phyloP scores from a whole-genome alignment of 2,329 filamentous ascomycete species.

The Claviceps maximensis region DNA sequence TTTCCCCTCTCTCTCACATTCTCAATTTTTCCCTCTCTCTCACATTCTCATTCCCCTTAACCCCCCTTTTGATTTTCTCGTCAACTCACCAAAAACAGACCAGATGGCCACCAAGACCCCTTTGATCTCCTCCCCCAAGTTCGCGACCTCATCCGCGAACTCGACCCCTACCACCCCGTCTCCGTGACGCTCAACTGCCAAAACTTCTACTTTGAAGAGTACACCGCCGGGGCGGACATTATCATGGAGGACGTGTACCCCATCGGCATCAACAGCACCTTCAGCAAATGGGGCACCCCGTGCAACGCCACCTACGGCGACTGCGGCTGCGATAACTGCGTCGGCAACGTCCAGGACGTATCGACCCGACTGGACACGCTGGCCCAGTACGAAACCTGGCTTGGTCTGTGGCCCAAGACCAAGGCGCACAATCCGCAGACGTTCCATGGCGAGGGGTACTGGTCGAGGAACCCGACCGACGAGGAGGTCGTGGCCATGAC shows the following conservation, averaged over 20 bases:
- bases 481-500: conserved; percentile 32
- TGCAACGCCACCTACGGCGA: conserved; percentile 48
- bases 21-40: neutral
- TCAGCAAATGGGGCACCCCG: conserved; percentile 39
- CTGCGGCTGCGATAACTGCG: conserved; percentile 51
- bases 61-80: neutral
- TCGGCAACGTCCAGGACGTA: conserved; percentile 39
- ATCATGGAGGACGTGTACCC: conserved; percentile 49
- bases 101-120: conserved; percentile 43
- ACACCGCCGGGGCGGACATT: conserved; percentile 42
- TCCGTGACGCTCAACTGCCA: conserved; percentile 47
- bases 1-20: neutral
- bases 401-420: conserved; percentile 29
- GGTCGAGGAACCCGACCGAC: conserved; percentile 30
- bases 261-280: conserved; percentile 41
- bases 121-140: conserved; percentile 31
- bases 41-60: too few relatives aligned
- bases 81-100: too few relatives aligned
- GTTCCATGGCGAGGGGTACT: conserved; percentile 35
- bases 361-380: conserved; percentile 26
- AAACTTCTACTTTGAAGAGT: conserved; percentile 45
- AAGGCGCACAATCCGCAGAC: conserved; percentile 33
- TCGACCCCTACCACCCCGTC: conserved; percentile 50
- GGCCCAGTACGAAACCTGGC: conserved; percentile 24
- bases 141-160: conserved; percentile 29